Evolutionary conservation across 352 stramenopile genomes (phyloP).

Genomic region (Pythium angustatum): DNA sequence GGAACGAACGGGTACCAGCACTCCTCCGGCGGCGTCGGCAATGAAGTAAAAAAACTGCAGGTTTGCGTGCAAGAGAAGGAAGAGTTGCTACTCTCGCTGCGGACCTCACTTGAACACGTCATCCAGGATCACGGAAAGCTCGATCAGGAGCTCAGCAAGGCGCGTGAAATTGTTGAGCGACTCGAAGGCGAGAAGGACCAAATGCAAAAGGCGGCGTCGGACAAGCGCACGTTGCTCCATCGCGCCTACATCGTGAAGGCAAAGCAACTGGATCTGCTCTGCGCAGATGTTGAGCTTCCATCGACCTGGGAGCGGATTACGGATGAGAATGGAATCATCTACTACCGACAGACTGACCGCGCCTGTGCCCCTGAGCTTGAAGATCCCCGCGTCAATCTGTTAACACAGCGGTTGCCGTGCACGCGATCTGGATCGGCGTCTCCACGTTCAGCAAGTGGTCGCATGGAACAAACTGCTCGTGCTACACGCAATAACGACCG

Average conservation of each 20-base stretch:
- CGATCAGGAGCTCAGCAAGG: constrained; percentile 38
- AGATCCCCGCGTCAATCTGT: constrained; percentile 55
- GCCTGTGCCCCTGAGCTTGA: constrained; percentile 43
- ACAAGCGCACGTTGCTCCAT: constrained; percentile 45
- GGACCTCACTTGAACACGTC: constrained; percentile 35
- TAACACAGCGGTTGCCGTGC: constrained; percentile 6
- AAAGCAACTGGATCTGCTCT: constrained; percentile 56
- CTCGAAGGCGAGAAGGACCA: constrained; percentile 36
- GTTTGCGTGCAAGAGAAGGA: constrained; percentile 47
- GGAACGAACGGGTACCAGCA: neutral
- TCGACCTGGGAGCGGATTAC: constrained; percentile 43
- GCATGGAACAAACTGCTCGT: constrained; percentile 29
- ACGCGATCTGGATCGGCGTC: constrained; percentile 19
- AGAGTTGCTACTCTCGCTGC: constrained; percentile 36
- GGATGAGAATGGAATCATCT: constrained; percentile 52
- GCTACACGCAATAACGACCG: constrained; percentile 5
- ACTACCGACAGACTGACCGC: constrained; percentile 44
- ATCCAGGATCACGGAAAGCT: constrained; percentile 48
- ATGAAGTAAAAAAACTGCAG: constrained; percentile 28
- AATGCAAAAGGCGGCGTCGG: constrained; percentile 48
- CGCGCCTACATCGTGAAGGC: constrained; percentile 54
- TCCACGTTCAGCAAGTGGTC: constrained; percentile 30
- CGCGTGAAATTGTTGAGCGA: constrained; percentile 30
- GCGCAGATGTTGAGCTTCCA: constrained; percentile 45
- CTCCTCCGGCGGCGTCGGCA: neutral